Base-by-base conservation (phyloP, 805 yeast genomes). In the Zygoascus ofunaensis region DNA sequence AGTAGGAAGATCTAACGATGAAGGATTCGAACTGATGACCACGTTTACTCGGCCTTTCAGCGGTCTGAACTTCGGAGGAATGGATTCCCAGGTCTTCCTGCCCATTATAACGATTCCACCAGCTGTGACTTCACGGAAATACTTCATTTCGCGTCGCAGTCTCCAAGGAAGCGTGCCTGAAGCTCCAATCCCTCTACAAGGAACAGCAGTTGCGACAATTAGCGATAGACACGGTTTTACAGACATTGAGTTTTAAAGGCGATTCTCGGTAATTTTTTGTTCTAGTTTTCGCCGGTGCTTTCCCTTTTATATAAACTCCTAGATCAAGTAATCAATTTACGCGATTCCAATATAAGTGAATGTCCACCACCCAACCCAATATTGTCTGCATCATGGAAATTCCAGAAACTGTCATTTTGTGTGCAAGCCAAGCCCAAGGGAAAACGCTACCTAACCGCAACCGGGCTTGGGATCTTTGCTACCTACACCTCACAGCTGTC, bases 11-110 rank as follows among this genome's bases (percentile, higher is more conserved):
- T 40, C 35, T 17, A 34, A 45, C 45, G 3, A 43, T 49, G 15
- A 17, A 2, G 49, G 37, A 37, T 60, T 58, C 40, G 87, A 64
- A 21, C 94, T 82, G 8, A 92, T 64, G 0, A 92, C 77, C 12
- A 87, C 77, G 60, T 92, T 92, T 22, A 77, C 45, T 46, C 98
- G 72, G 40, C 70, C 76, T 2, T 81, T 80, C 37, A 92, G 69
- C 0, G 98, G 98, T 49, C 95, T 70, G 64, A 87, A 92, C 58
- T 73, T 79, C 1, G 63, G 49, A 0, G 98, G 97, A 26, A 92
- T 89, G 5, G 95, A 84, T 26, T 87, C 92, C 95, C 97, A 92
- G 1, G 97, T 90, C 58, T 80, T 83, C 47, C 97, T 73, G 12
- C 98, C 98, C 98, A 92, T 92, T 3, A 92, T 72, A 12, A 92